Conservation (phyloP, 2,329 filamentous ascomycete species). For the Pezicula radicicola region DNA sequence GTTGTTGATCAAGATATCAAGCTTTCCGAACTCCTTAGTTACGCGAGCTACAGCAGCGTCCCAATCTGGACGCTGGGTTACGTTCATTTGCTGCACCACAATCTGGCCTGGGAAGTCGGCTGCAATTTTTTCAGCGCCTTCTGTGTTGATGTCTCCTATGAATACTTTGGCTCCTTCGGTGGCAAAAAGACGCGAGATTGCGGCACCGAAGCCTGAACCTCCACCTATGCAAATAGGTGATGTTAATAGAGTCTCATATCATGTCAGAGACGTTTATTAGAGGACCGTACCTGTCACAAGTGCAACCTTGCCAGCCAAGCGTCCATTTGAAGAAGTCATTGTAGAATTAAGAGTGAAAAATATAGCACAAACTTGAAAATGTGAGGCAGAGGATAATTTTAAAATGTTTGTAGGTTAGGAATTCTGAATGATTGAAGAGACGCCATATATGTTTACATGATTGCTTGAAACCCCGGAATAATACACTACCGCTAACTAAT, state of each 20-base stretch:
- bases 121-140: constrained; percentile 43
- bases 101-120: constrained; percentile 6
- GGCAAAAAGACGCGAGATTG: constrained; percentile 53
- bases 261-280: background rate
- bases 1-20: constrained; percentile 58
- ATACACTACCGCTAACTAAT: background rate
- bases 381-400: background rate
- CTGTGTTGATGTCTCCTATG: constrained; percentile 55
- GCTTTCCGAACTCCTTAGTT: constrained; percentile 39
- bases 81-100: background rate
- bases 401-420: background rate
- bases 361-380: background rate
- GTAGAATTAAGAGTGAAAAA: background rate
- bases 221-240: background rate
- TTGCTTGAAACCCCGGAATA: background rate
- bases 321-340: background rate
- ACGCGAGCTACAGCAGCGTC: constrained; percentile 40
- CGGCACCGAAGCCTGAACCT: constrained; percentile 53
- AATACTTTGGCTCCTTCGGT: constrained; percentile 55
- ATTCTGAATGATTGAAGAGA: background rate
- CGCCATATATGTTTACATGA: background rate
- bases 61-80: constrained; percentile 40
- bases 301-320: background rate
- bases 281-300: background rate
- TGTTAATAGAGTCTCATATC: background rate